Evolutionary conservation across 106 monocot species (phyloP), one percentile per base, ranked within the genome.

Genomic region (Iris macrosiphon): DNA sequence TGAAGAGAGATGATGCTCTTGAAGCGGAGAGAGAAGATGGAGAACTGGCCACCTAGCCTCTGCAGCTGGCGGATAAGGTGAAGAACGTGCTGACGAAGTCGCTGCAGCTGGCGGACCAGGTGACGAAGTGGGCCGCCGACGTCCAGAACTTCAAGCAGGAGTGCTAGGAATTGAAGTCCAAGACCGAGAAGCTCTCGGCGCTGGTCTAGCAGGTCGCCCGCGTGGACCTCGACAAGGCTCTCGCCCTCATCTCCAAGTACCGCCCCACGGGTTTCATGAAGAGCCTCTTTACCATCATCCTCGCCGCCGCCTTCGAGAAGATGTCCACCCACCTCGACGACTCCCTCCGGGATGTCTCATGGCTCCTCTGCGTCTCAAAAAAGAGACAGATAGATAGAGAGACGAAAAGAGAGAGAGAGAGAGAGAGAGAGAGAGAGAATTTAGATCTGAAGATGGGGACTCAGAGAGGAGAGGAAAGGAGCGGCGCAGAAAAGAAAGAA

Each of bases 341-440:
- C 68, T 87, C 77, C 61, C 49, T 81, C 29, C 71, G 68, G 38
- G 81, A 87, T 42, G 71, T 81, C 26, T 87, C 87, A 25, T 87
- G 87, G 87, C 77, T 87, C 26, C 87, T 87, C 38, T 54, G 87
- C 25, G 87, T 81, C 54, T 87, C 87, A 31, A n/a, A n/a, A n/a
- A n/a, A n/a, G n/a, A n/a, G n/a, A n/a, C n/a, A n/a, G n/a, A n/a
- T n/a, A n/a, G n/a, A n/a, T n/a, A n/a, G n/a, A n/a, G n/a, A n/a
- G n/a, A n/a, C n/a, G n/a, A n/a, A n/a, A n/a, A n/a, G n/a, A n/a
- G n/a, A n/a, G n/a, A n/a, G n/a, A n/a, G n/a, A n/a, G n/a, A n/a
- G n/a, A n/a, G n/a, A n/a, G n/a, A n/a, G n/a, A n/a, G n/a, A n/a
- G n/a, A n/a, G n/a, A n/a, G n/a, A n/a, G n/a, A n/a, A n/a, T n/a